These are phyloP conservation scores for Phytophthora agathidicida DNA, from an alignment of 352 stramenopile species.

Conservation along the genomic window DNA sequence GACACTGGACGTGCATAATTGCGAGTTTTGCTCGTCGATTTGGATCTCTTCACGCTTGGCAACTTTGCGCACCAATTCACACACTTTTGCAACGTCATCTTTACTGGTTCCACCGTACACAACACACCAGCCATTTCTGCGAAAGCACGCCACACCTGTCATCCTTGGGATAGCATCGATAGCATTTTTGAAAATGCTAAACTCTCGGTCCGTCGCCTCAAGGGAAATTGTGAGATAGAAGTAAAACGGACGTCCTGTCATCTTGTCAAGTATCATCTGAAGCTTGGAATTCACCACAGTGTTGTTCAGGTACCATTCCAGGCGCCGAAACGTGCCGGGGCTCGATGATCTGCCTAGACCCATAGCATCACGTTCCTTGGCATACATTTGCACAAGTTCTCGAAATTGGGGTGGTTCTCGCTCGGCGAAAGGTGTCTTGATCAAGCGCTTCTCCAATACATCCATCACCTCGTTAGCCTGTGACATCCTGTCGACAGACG, in stretches of 20 bases:
- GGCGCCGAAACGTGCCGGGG: neutral
- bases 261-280: conserved; percentile 3
- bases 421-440: conserved; percentile 10
- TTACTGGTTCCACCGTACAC: conserved; percentile 15
- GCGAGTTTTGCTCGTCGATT: conserved; percentile 4
- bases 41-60: neutral
- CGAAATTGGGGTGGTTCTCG: conserved; percentile 4
- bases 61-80: neutral
- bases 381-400: conserved; percentile 12
- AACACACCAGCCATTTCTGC: neutral
- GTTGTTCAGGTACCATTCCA: conserved; percentile 23
- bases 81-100: conserved; percentile 1
- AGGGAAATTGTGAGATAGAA: neutral
- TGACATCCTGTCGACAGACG: conserved; percentile 8
- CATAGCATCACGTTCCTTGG: conserved; percentile 2
- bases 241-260: conserved; percentile 7
- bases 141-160: conserved; percentile 9
- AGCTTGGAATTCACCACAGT: neutral
- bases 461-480: conserved; percentile 17
- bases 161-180: neutral
- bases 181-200: neutral
- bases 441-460: conserved; percentile 24
- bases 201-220: neutral
- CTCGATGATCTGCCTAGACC: conserved; percentile 1
- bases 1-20: neutral